Evolutionary conservation across 1,284 basidiomycete species (phyloP), one percentile per base, ranked within the genome.

Genomic region (Papiliotrema terrestris): DNA sequence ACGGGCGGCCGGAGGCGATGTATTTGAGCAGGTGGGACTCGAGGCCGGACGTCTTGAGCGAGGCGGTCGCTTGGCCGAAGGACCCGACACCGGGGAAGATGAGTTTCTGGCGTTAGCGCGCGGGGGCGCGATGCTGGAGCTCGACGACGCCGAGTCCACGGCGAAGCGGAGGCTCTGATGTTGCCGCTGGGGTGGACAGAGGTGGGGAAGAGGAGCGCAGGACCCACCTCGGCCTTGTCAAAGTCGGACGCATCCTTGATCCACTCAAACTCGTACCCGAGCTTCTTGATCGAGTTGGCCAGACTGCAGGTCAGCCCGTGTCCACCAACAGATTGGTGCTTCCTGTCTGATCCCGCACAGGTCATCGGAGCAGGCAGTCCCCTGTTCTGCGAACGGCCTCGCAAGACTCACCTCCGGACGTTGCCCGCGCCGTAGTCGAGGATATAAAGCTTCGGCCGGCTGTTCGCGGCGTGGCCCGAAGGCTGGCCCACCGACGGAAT

Each of bases 1-100:
- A 98, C 0, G 96, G 96, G 70, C 84, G 86, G 35, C 96, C 96
- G 14, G 90, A 91, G 20, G 79, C 78, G 65, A 98, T 87, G 78
- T 98, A 98, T 51, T 83, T 76, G 57, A 83, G 84, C 51, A 99
- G 81, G 36, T 91, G 92, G 63, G 89, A 84, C 35, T 88, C 81
- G 56, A 94, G 84, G 36, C 89, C 91, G 61, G 86, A 86, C 17
- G 81, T 73, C 42, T 80, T 77, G 46, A 99, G 84, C 54, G 88
- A 86, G 50, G 83, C 80, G 67, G 97, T 86, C 9, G 95, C 96
- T 42, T 87, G 86, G 52, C 88, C 87, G 73, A 98, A 98, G 8
- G 92, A 85, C 25, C 96, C 96, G 43, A 98, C 96, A n/a, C 96
- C 96, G 48, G 96, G 96, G 74, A 99, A 98, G 67, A 99, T 83